Base-by-base conservation (phyloP, 2,329 filamentous ascomycete species). In the Dactylellina cionopaga region DNA sequence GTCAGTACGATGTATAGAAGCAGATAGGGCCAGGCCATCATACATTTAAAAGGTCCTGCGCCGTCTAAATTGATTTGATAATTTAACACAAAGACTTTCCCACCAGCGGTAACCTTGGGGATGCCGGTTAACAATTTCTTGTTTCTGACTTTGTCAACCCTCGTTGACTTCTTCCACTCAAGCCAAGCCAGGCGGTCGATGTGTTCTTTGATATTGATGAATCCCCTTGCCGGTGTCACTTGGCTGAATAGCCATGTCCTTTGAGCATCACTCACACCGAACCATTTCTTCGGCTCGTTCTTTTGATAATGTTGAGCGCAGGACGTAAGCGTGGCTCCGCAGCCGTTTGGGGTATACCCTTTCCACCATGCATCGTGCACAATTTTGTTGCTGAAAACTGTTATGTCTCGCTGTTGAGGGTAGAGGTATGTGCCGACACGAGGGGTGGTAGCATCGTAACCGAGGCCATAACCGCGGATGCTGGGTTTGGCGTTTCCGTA, bases 41-140 rank as follows among this genome's bases (percentile, higher is more conserved):
- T n/a, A 22, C 49, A 54, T 4, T 54, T 54, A 22, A 54, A 54
- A 9, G 49, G 49, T 4, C 49, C 49, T 7, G 17, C 49, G 2
- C 49, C 49, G 6, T 54, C 49, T 1, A 54, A 15, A 10, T 54
- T 54, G 3, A 54, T 35, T 51, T 35, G 46, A 10, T 51, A 51
- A 19, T 51, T 51, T 31, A 24, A n/a, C n/a, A n/a, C n/a, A n/a
- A n/a, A n/a, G n/a, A 37, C 19, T 2, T 3, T 39, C 10, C 17
- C 17, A 1, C 33, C 51, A 2, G 33, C 19, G 11, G 35, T 22
- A 3, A 41, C 51, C 4, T 55, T 17, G 1, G 51, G 51, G 2
- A 55, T 55, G 22, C 51, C 51, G 13, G 51, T 55, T 1, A 35
- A 11, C 10, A 41, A 17, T 3, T 27, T 27, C 1, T 17, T 29